Evolutionary conservation across 495 filamentous ascomycete genomes (phyloP), one percentile per base, ranked within the genome.

Genomic region (Podospora australis): DNA sequence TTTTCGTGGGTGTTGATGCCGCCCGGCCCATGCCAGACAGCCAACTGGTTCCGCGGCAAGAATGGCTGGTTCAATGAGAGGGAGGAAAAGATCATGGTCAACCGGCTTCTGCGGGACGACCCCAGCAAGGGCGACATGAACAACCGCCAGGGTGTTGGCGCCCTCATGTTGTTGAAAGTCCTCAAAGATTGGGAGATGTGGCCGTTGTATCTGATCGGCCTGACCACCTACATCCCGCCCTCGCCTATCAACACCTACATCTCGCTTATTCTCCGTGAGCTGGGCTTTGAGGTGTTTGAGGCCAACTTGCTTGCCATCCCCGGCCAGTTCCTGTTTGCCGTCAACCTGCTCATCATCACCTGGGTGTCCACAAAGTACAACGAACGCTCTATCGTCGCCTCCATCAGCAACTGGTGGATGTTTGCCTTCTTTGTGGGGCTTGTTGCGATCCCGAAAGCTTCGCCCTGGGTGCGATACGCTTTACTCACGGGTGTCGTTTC

Each of bases 111-210:
- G 4, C 76, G 81, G 19, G 81, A 84, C 39, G 81, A 83, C 53
- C 80, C 81, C 13, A 72, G 70, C 43, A 85, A 83, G 58, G 79
- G 77, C 20, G 70, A 76, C 46, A 83, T 83, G 79, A 74, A 83
- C 65, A 84, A 82, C 52, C 58, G 65, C 2, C 67, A 81, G 55
- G 67, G 69, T 0, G 67, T 83, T 6, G 71, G 66, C 0, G 67
- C 64, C 1, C 47, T 44, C 11, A 52, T 68, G n/a, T 56, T 84
- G 28, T 75, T 68, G 55, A 68, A 72, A 26, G 66, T 68, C 0
- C 46, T 79, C 34, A 64, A 59, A 28, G 78, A 84, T 52, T 78
- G 67, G 59, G 73, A 82, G 45, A 62, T 81, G 56, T 82, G 79
- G 79, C 76, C 73, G 20, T 57, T 83, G 0, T 82, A 83, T 46